Evolutionary conservation across 1,139 yeast genomes (phyloP), one percentile per base, ranked within the genome.

Genomic region (Wickerhamomyces sp.): DNA sequence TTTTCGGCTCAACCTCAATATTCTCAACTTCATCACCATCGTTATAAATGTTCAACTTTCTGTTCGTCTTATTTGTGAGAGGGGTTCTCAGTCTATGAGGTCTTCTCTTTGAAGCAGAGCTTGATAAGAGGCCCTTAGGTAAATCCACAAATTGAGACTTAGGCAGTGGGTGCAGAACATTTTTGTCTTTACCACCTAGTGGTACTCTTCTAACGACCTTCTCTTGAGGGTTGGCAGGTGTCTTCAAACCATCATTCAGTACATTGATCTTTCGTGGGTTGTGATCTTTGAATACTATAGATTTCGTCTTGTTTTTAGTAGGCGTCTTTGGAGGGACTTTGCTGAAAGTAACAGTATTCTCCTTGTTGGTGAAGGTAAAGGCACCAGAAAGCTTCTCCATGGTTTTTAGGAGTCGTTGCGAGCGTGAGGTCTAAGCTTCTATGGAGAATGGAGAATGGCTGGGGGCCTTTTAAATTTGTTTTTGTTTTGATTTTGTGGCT

Each of bases 161-260:
- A 31, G 24, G 35, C 15, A 14, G 38, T 36, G n/a, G 41, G 28
- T 34, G 30, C n/a, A 17, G 33, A 17, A 47, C 46, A 47, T 71
- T 71, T 36, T 58, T 64, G 47, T 68, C 70, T 45, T 72, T 72
- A 2, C 75, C 75, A 4, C 75, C 74, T 38, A 72, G 59, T 1
- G 78, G 77, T 2, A 70, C 58, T 44, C 77, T 54, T 27, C 48
- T 43, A 6, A 26, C 18, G 5, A 19, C 28, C 11, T 14, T 37
- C 4, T 36, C 33, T 2, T 21, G 30, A 14, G 31, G 13, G 6
- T 36, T 40, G 16, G 21, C 25, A 1, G 47, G 47, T 2, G 45
- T 41, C 18, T 35, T 40, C 26, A 40, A 36, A 4, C 22, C 32
- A 18, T 38, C 46, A 16, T 18, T 28, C 22, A 28, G n/a, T 5